Evolutionary conservation across 2,329 filamentous ascomycete species (phyloP).

Genomic region (Trichophyton mentagrophytes): DNA sequence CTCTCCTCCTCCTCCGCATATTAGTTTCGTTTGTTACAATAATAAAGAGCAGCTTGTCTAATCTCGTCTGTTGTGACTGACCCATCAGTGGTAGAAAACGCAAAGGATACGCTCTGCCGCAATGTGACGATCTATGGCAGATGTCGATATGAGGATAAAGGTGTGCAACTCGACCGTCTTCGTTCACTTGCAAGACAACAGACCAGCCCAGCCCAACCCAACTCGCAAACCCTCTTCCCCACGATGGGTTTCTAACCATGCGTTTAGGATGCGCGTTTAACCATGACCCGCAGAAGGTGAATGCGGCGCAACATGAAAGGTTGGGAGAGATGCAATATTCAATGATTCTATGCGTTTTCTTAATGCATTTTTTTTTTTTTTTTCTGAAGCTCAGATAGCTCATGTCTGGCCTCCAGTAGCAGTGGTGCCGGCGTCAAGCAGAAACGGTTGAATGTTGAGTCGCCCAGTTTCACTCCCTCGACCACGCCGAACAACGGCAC

Average conservation of each 20-base stretch:
- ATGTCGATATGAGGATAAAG: constrained; percentile 82
- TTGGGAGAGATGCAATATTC: constrained; percentile 16
- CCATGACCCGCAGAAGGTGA: constrained; percentile 57
- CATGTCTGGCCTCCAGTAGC: neutral
- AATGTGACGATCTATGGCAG: constrained; percentile 90
- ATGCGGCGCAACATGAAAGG: constrained; percentile 25
- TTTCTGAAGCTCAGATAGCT: neutral
- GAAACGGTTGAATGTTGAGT: constrained; percentile 86
- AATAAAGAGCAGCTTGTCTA: neutral
- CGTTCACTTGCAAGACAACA: too few species aligned
- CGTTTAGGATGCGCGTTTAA: constrained; percentile 65
- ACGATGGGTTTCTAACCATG: neutral
- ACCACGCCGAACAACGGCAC: constrained; percentile 25
- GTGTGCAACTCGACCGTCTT: constrained; percentile 23
- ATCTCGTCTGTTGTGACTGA: neutral
- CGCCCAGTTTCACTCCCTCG: constrained; percentile 79
- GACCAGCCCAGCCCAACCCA: neutral
- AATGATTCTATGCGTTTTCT: neutral
- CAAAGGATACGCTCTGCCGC: constrained; percentile 78
- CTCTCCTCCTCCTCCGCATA: constrained; percentile 3
- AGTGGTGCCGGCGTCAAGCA: constrained; percentile 23
- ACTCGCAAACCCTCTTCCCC: neutral
- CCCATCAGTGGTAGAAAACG: constrained; percentile 45
- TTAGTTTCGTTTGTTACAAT: neutral
- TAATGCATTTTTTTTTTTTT: neutral